Base-by-base conservation (phyloP, 805 yeast genomes). In the Gaillardinia entomophila region DNA sequence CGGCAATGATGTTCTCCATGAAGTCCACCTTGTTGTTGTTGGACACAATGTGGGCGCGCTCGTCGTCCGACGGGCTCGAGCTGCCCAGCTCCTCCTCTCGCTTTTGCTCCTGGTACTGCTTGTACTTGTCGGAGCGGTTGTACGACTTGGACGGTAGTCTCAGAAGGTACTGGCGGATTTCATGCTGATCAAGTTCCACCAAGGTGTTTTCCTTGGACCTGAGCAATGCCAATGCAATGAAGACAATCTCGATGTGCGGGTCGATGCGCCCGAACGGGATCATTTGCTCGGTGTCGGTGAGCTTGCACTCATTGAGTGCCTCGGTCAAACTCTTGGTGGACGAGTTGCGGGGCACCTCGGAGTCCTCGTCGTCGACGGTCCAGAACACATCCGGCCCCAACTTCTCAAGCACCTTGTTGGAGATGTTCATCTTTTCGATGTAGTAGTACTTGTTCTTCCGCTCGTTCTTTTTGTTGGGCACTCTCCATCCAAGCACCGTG, bases 171-270 rank as follows among this genome's bases (percentile, higher is more conserved):
- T 88, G 94, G 24, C 88, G 68, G 28, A 87, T 85, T 57, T 89
- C 97, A 41, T 84, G 79, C 52, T 86, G 95, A 49, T 89, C 97
- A 42, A 88, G 78, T 52, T 89, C 97, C 42, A 85, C 70, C 34
- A 89, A 67, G 25, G 82, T 77, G 44, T 77, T 76, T 45, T 83
- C 89, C 55, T 82, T 81, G 32, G 90, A 79, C 55, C 85, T 85
- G 42, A 89, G 62, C 25, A 89, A 73, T 1, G 96, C 85, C 30
- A 88, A 62, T 30, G 85, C 77, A 3, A 84, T 73, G 49, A 87
- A 89, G 1, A 83, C 59, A 22, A 87, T 68, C 59, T 83, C 88
- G 19, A 80, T 68, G 49, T 86, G 95, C 1, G 87, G 82, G 49
- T 82, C 85, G 15, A 83, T 59, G 31, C 68, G 63, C 0, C 88